Base-by-base conservation (phyloP, 305 asterid species). In the Fraxinus xanthoxyloides region DNA sequence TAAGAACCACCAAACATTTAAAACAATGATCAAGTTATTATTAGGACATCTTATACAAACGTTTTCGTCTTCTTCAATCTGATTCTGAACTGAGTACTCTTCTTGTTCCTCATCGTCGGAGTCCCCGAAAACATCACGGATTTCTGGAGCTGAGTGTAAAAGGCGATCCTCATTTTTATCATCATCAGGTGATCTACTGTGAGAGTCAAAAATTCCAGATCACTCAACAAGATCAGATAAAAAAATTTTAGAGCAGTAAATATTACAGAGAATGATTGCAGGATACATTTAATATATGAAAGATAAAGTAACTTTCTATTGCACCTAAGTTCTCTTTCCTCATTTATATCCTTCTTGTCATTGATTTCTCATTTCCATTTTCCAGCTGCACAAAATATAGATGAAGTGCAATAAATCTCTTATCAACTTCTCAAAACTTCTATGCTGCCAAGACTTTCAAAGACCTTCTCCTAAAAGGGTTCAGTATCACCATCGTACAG, bases 121-220 rank as follows among this genome's bases (percentile, higher is more conserved):
- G 80, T 93, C 98, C 77, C 98, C 98, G 85, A 95, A 95, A 67
- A 95, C 98, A 91, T 95, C 97, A 81, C 97, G 98, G 59, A 95
- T 92, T 91, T 93, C 98, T 15, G 98, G 95, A 48, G 97, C 98
- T 19, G 97, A 89, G 70, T 89, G 86, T 46, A 87, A 84, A 81
- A 85, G 76, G 76, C 89, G 92, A 84, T 92, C 91, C 80, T 89
- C 94, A 28, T 91, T 95, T 89, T 92, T 91, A 84, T 92, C 97
- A 40, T 90, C 91, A 80, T 85, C 93, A 73, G 90, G 85, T 72
- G 95, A 92, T 83, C 89, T 86, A 75, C 89, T 84, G 86, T 84
- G 77, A 83, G 34, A n/a, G 82, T 70, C 82, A 80, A 46, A 77
- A 81, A 81, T 23, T 15, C 35, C 67, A 83, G 40, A 81, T 67